These are phyloP conservation scores for Candolleomyces aberdarensis DNA, from an alignment of 768 basidiomycete genomes.

Conservation along the genomic window DNA sequence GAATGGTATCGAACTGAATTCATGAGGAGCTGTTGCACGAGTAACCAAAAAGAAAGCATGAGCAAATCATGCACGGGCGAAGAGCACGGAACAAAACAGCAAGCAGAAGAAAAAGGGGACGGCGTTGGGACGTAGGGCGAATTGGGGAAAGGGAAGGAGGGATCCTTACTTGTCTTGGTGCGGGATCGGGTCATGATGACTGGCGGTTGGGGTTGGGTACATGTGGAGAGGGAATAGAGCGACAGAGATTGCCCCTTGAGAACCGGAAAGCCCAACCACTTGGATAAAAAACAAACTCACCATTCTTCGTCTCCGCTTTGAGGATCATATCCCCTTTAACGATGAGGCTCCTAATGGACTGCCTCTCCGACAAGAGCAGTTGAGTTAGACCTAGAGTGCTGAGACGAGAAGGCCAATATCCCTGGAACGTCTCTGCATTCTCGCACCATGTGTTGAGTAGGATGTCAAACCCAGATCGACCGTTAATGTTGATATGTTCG, in stretches of 20 bases:
- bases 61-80: background rate
- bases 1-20: constrained; percentile 86
- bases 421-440: constrained; percentile 91
- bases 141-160: background rate
- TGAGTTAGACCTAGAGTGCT: constrained; percentile 80
- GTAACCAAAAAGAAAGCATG: constrained; percentile 15
- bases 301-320: constrained; percentile 73
- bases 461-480: constrained; percentile 73
- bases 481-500: constrained; percentile 60
- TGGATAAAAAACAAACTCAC: constrained; percentile 46
- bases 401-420: constrained; percentile 88
- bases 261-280: background rate
- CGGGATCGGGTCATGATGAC: constrained; percentile 97
- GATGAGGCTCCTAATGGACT: constrained; percentile 58
- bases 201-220: constrained; percentile 30
- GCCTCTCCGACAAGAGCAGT: constrained; percentile 64
- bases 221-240: constrained; percentile 9
- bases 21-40: constrained; percentile 66
- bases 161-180: constrained; percentile 74
- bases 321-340: constrained; percentile 95
- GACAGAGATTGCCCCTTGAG: background rate
- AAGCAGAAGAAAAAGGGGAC: background rate
- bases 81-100: background rate
- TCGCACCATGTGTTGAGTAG: constrained; percentile 94
- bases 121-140: background rate